Evolutionary conservation across 2,329 filamentous ascomycete genomes (phyloP).

Genomic region (Cladosporium sp.): DNA sequence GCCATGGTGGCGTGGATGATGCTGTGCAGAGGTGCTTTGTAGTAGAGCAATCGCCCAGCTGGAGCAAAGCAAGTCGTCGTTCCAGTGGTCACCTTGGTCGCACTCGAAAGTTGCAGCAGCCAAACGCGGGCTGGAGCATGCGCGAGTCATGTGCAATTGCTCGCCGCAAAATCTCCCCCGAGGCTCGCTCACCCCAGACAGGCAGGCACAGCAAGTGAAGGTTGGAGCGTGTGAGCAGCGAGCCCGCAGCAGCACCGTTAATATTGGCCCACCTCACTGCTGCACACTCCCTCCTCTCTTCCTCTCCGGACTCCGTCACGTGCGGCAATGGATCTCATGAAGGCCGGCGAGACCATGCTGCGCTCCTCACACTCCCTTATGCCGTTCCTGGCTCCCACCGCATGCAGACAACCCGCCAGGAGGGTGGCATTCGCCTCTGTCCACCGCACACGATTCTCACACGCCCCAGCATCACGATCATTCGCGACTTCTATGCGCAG

Average conservation of each 20-base stretch:
- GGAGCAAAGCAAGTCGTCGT: neutral
- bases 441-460: constrained; percentile 13
- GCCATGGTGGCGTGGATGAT: constrained; percentile 23
- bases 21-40: no score
- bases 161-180: constrained; percentile 14
- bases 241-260: neutral
- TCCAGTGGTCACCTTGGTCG: neutral
- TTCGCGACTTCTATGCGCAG: constrained; percentile 18
- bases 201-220: constrained; percentile 1
- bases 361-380: constrained; percentile 25
- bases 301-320: neutral
- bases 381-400: constrained; percentile 21
- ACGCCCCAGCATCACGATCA: constrained; percentile 16
- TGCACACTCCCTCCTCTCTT: neutral
- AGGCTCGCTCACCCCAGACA: neutral
- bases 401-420: constrained; percentile 13
- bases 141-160: constrained; percentile 4
- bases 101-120: constrained; percentile 3
- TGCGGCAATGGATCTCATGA: constrained; percentile 18
- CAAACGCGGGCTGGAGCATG: neutral
- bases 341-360: constrained; percentile 27
- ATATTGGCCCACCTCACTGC: neutral
- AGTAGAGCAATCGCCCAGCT: no score
- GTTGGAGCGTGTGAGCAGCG: neutral
- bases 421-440: constrained; percentile 15